A percentile compares a stretch with the other conserved stretches of the same genome.
These are phyloP conservation scores for Plasmodium fragile DNA, from an alignment of 169 alveolate species.

Conservation along the genomic window DNA sequence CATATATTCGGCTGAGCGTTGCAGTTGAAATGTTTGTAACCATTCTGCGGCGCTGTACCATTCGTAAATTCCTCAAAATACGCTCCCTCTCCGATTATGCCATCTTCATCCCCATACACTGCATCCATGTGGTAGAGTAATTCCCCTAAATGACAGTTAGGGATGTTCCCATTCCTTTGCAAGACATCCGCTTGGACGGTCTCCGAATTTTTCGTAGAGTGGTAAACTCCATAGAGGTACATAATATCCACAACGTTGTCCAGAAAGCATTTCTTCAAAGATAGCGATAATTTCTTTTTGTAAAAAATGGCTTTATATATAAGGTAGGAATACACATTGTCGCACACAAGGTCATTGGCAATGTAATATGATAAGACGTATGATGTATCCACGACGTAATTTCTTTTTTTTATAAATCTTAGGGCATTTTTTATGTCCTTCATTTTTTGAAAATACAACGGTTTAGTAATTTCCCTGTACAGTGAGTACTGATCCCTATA, in stretches of 20 bases:
- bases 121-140: neutral
- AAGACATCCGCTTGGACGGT: neutral
- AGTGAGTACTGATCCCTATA: slow-evolving; percentile 30
- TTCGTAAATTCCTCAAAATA: neutral
- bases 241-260: slow-evolving; percentile 45
- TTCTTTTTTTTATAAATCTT: slow-evolving; percentile 21
- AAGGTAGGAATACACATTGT: slow-evolving; percentile 50
- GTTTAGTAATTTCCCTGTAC: slow-evolving; percentile 51
- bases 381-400: slow-evolving; percentile 48
- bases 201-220: slow-evolving; percentile 2
- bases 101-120: neutral
- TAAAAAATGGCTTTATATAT: slow-evolving; percentile 65
- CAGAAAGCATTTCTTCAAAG: slow-evolving; percentile 21
- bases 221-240: slow-evolving; percentile 21
- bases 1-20: neutral
- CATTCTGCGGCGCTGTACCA: neutral
- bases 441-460: slow-evolving; percentile 57
- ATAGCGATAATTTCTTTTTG: slow-evolving; percentile 53
- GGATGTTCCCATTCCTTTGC: neutral
- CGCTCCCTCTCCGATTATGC: neutral
- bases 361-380: slow-evolving; percentile 45
- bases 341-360: slow-evolving; percentile 20
- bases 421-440: slow-evolving; percentile 29
- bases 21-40: neutral
- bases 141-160: neutral